Base-by-base conservation (phyloP, 1,284 basidiomycete genomes). In the Pseudozyma tsukubaensis region DNA sequence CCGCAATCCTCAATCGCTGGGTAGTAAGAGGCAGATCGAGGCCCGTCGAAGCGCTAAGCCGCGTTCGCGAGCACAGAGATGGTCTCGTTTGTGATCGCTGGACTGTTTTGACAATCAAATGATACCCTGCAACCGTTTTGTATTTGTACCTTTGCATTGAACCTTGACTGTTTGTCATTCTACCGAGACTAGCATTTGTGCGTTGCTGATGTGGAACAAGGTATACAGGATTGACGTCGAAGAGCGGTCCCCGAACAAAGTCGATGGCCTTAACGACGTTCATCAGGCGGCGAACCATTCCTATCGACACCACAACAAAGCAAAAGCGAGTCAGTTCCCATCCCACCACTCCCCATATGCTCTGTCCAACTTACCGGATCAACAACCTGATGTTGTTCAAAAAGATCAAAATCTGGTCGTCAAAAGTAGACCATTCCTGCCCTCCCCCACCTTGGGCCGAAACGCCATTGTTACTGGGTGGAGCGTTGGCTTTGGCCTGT, bases 331-430 rank as follows among this genome's bases (percentile, higher is more conserved):
- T 12, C 29, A 42, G 45, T n/a, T 29, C 24, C 24, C 24, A 29
- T 29, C 24, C 24, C 24, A 29, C 24, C 24, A 29, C 24, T 29
- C 24, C 24, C 24, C 24, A 29, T 10, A 4, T 5, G 19, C n/a
- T 42, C 13, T 19, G 51, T 8, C 4, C 11, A 3, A 58, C 76
- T 24, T 63, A 79, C 65, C 81, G 63, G 35, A 84, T 82, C 14
- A 84, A 56, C 63, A 84, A 62, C 12, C 82, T 73, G 21, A 84
- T 67, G 55, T 81, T 84, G 71, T 84, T 84, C 24, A 84, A 59
- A 18, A 84, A 76, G 35, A 83, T 74, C 24, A 82, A 68, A 16
- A 83, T 50, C 24, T 70, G 65, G 29, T 84, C 82, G 47, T 84
- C 81, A 32, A 64, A 83, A 0, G 66, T 49, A 7, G 77, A 74